phyloP scores from a whole-genome alignment of 345 rosid species.

The Boechera stricta region DNA sequence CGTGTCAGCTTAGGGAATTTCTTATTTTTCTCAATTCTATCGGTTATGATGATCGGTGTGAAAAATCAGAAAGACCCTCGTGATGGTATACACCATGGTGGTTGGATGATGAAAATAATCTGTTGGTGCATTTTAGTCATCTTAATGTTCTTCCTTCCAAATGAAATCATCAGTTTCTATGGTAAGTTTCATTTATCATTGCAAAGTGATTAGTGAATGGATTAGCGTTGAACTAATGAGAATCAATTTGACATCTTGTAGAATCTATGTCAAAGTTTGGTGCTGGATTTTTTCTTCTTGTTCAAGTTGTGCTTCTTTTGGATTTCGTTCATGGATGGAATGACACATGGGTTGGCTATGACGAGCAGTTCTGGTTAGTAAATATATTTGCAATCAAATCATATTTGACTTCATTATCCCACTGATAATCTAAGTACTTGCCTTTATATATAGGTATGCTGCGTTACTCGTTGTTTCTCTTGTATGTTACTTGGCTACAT shows the following conservation, averaged over 20 bases:
- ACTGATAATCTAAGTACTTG: conserved; percentile 6
- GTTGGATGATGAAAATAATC: conserved; percentile 97
- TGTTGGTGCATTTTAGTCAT: conserved; percentile 88
- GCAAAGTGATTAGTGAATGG: not conserved
- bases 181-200: conserved; percentile 53
- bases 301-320: conserved; percentile 97
- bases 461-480: conserved; percentile 86
- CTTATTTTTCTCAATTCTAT: conserved; percentile 79
- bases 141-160: conserved; percentile 95
- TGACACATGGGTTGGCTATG: conserved; percentile 98
- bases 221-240: not conserved
- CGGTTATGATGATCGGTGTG: conserved; percentile 88
- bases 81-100: conserved; percentile 94
- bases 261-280: conserved; percentile 94
- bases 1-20: conserved; percentile 98
- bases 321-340: conserved; percentile 99
- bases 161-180: conserved; percentile 85
- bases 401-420: conserved; percentile 17
- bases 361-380: conserved; percentile 97
- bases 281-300: conserved; percentile 93
- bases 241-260: conserved; percentile 45
- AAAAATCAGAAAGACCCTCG: conserved; percentile 96
- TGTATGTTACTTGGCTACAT: conserved; percentile 79
- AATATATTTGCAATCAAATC: not conserved
- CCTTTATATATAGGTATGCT: conserved; percentile 61